Evolutionary conservation across 352 stramenopile genomes (phyloP).

Genomic region (Thalassiosira hispida): DNA sequence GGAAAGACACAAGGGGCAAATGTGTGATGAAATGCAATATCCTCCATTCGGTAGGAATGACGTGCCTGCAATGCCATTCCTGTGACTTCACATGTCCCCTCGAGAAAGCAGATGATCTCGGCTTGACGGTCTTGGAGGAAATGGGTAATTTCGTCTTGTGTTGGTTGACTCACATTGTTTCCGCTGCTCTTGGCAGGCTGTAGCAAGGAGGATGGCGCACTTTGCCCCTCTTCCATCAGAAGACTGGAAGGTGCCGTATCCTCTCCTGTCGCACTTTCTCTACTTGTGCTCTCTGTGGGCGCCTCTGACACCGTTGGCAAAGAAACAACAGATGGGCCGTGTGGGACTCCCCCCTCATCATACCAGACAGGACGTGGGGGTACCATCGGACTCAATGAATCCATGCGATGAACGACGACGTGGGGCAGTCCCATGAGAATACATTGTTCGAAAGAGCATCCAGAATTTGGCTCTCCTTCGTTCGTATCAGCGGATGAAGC

Average conservation of each 20-base stretch:
- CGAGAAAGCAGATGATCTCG: slow-evolving; percentile 90
- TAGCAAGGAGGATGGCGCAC: neutral
- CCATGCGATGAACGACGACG: slow-evolving; percentile 92
- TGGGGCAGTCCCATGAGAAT: slow-evolving; percentile 87
- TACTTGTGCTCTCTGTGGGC: slow-evolving; percentile 3
- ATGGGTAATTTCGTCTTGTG: slow-evolving; percentile 59
- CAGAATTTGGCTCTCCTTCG: slow-evolving; percentile 12
- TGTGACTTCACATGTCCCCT: slow-evolving; percentile 94
- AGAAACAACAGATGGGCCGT: slow-evolving; percentile 22
- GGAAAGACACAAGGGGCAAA: slow-evolving; percentile 91
- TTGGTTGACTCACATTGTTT: slow-evolving; percentile 28
- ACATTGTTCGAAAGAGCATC: slow-evolving; percentile 38
- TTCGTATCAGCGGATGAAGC: neutral
- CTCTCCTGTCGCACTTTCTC: slow-evolving; percentile 12
- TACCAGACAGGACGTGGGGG: slow-evolving; percentile 82
- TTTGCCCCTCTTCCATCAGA: slow-evolving; percentile 21
- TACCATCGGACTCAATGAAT: slow-evolving; percentile 90
- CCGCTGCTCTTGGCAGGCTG: neutral
- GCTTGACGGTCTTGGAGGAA: slow-evolving; percentile 86
- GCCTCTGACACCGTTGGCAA: slow-evolving; percentile 11
- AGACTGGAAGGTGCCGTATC: slow-evolving; percentile 11
- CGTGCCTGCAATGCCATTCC: slow-evolving; percentile 94
- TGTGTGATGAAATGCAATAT: slow-evolving; percentile 92
- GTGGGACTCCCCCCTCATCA: slow-evolving; percentile 59
- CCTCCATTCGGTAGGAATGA: slow-evolving; percentile 92